Evolutionary conservation across 176 grass and related monocot species (phyloP), one percentile per base, ranked within the genome.

Genomic region (Carex myosuroides): DNA sequence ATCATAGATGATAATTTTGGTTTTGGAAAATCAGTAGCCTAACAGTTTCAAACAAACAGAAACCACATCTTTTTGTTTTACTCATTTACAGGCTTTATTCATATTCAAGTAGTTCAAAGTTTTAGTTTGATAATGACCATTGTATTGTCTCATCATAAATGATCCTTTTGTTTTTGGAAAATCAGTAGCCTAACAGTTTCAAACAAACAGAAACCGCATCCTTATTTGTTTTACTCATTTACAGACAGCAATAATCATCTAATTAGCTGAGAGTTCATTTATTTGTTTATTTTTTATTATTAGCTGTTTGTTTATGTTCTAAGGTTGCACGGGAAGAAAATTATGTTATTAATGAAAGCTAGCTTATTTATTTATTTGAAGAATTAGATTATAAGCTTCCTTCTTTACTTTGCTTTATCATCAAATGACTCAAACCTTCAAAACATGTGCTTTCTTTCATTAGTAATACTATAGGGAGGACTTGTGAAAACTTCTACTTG

Each of bases 381-480:
- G 2, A 33, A 57, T 57, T 9, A 57, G 22, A 78, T 30, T 57
- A 78, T 16, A 33, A 78, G 12, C 26, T 56, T 74, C 8, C 70
- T 52, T 56, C 46, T 32, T 73, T 77, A 32, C 73, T 75, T 75
- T 33, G 50, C 52, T 78, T 56, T 78, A 78, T 78, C 73, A 33
- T 17, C 21, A 33, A 33, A 18, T 56, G 52, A 78, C 50, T 78
- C 46, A 57, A 76, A 55, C 46, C 24, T 57, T 18, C 73, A 78
- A 57, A 57, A 17, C 22, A 78, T 10, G 52, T 78, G 50, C 22
- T 57, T 78, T 57, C 13, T 53, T 57, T 78, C 18, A 14, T 78
- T 76, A 54, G 46, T 16, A 77, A 78, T 78, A 78, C 18, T 75
- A 17, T 57, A 35, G 52, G 33, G 22, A 78, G 57, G 13, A 55